Evolutionary conservation across 805 yeast genomes (phyloP), one percentile per base, ranked within the genome.

Genomic region (Candida piceae): DNA sequence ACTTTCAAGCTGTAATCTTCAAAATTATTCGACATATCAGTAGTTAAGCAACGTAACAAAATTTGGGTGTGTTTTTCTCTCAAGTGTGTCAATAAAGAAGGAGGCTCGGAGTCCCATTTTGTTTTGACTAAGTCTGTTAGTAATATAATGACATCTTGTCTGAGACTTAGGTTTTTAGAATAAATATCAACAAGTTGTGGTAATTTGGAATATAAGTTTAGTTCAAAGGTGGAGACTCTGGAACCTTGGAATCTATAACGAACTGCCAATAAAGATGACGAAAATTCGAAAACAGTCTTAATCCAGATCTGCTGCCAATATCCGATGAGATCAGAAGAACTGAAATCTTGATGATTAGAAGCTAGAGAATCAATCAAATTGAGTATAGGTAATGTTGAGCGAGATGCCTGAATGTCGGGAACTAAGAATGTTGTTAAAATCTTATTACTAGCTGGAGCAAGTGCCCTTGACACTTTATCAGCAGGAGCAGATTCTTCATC

Each of bases 81-180:
- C 36, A 90, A 62, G 54, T 86, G 86, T 0, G 97, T 84, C 27
- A 90, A 65, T 32, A 90, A 62, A 1, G 96, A 87, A 4, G 95
- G 95, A 23, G 80, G 74, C 19, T 74, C 78, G 4, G 63, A 62
- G 6, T 66, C 66, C 80, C 84, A 77, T 3, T 53, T 60, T 0
- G 78, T 78, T 29, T 65, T 67, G 1, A 84, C 77, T 29, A 84
- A 55, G 4, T 72, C 64, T 4, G 80, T 72, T 13, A 86, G 57
- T 25, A 87, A 53, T 28, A 70, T 70, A 23, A 85, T 58, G 1
- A 85, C 64, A 9, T 64, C 63, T 22, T 60, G 57, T 41, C 86
- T 73, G 39, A 80, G 62, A 0, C 60, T 47, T 7, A 66, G 63
- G 24, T 67, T 63, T n/a, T 63, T 65, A 5, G 76, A 62, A 51